These are phyloP conservation scores for Tetracladium setigerum DNA, from an alignment of 495 filamentous ascomycete species.

Conservation along the genomic window DNA sequence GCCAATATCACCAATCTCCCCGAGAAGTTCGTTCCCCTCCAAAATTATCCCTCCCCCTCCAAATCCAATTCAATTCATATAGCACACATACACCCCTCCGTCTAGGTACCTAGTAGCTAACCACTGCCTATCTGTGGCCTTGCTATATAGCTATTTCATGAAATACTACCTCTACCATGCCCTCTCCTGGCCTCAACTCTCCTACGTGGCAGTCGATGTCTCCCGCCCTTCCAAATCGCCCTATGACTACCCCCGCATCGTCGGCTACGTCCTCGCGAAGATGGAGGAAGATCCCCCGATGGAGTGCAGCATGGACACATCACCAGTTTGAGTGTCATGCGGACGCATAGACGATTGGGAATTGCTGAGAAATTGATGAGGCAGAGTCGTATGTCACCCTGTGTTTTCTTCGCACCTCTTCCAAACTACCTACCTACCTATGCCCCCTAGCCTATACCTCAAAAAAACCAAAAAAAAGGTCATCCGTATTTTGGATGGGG, in stretches of 20 bases:
- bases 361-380: slow-evolving; percentile 96
- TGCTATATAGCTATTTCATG: slow-evolving; percentile 65
- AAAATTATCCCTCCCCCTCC: no score
- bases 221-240: slow-evolving; percentile 65
- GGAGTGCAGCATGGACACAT: slow-evolving; percentile 94
- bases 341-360: slow-evolving; percentile 83
- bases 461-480: no score
- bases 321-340: slow-evolving; percentile 90
- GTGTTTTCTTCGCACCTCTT: no score
- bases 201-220: slow-evolving; percentile 89
- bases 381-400: slow-evolving; percentile 85
- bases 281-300: slow-evolving; percentile 98
- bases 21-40: slow-evolving; percentile 53
- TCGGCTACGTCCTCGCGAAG: slow-evolving; percentile 98
- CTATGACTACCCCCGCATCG: slow-evolving; percentile 92
- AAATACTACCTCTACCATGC: slow-evolving; percentile 99
- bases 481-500: background rate
- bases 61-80: no score
- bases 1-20: slow-evolving; percentile 98
- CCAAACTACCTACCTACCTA: no score
- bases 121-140: no score
- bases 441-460: no score
- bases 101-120: no score
- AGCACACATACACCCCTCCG: no score
- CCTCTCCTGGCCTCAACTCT: slow-evolving; percentile 93